These are phyloP conservation scores for Coemansia sp. DNA, from an alignment of 192 early-diverging fungal species.

Conservation along the genomic window DNA sequence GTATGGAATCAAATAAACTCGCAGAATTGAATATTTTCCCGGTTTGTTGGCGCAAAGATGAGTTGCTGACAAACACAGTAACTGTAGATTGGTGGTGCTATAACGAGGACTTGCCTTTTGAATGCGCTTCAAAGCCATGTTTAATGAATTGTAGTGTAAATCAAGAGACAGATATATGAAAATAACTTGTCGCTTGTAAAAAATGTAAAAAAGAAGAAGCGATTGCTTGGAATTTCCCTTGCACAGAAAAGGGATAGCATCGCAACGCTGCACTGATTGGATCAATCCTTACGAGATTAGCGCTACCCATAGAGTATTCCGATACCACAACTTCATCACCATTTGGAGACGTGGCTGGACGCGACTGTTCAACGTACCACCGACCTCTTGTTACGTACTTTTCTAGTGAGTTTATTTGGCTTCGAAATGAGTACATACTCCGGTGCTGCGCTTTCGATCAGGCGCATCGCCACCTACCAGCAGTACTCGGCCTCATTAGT, in stretches of 20 bases:
- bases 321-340: no score
- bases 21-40: not conserved
- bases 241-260: no score
- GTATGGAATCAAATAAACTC: conserved; percentile 4
- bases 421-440: conserved; percentile 2
- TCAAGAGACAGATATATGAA: not conserved
- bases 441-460: conserved; percentile 25
- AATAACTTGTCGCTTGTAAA: not conserved
- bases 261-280: not conserved
- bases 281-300: not conserved
- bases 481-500: conserved; percentile 32
- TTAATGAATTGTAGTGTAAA: conserved; percentile 7
- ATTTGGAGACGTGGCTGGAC: no score
- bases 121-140: conserved; percentile 98
- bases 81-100: not conserved
- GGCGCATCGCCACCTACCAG: conserved; percentile 41
- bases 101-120: conserved; percentile 75
- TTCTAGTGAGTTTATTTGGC: no score
- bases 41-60: conserved; percentile 4
- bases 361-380: no score
- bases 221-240: not conserved
- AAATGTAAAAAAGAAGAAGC: not conserved
- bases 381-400: no score
- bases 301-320: not conserved
- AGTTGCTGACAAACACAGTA: not conserved